A percentile compares a stretch with the other conserved stretches of the same genome.
Conservation (phyloP, 2,329 filamentous ascomycete genomes). For the Colletotrichum orchidophilum region DNA sequence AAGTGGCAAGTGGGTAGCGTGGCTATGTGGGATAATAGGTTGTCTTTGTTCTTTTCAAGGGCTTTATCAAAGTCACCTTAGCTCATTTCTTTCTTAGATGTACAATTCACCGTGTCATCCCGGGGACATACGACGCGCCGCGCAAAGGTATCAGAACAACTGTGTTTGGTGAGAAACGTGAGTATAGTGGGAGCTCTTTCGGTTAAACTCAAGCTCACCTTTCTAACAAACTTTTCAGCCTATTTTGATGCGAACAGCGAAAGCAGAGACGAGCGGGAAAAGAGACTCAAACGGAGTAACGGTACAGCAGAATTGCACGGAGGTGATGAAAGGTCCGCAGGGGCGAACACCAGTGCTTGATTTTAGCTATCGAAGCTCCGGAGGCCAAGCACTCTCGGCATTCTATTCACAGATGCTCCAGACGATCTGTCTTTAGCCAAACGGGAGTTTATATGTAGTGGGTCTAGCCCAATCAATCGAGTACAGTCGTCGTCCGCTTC, state of each 20-base stretch:
- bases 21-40: slow-evolving; percentile 62
- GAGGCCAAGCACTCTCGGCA: too few species aligned
- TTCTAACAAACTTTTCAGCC: slow-evolving; percentile 35
- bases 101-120: slow-evolving; percentile 52
- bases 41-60: background rate
- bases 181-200: slow-evolving; percentile 35
- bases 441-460: too few species aligned
- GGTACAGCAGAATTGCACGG: too few species aligned
- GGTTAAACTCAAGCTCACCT: background rate
- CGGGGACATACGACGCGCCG: slow-evolving; percentile 48
- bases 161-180: slow-evolving; percentile 56
- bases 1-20: slow-evolving; percentile 60
- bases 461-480: too few species aligned
- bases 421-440: too few species aligned
- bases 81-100: slow-evolving; percentile 38
- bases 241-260: slow-evolving; percentile 45
- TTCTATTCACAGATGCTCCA: too few species aligned
- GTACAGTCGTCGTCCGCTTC: too few species aligned
- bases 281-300: background rate
- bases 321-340: too few species aligned
- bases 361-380: too few species aligned
- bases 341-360: too few species aligned
- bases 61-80: background rate
- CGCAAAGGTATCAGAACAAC: slow-evolving; percentile 52
- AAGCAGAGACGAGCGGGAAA: slow-evolving; percentile 31